A percentile compares a stretch with the other conserved stretches of the same genome.
Evolutionary conservation across 2,329 filamentous ascomycete species (phyloP).

Genomic region (Fusarium floridanum): DNA sequence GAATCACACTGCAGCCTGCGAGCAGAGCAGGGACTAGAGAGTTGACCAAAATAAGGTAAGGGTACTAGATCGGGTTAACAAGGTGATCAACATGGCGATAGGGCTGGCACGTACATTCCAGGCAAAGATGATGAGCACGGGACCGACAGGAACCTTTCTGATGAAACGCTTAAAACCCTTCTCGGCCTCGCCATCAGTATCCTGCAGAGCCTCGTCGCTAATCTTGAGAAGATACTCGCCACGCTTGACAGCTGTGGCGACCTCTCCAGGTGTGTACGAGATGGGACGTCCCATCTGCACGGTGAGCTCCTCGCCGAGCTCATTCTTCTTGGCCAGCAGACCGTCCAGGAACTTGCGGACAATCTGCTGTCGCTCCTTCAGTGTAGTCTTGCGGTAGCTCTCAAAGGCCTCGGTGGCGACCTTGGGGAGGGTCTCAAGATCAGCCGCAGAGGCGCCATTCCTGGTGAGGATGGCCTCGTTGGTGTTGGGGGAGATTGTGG

Average conservation of each 20-base stretch:
- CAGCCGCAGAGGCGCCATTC: conserved; percentile 77
- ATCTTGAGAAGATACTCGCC: conserved; percentile 89
- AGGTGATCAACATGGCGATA: background rate
- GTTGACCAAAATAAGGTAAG: conserved; percentile 93
- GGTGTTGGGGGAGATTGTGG: conserved; percentile 90
- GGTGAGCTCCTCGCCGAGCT: conserved; percentile 85
- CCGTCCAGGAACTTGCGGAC: conserved; percentile 83
- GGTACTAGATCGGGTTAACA: conserved; percentile 72
- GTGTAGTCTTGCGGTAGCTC: conserved; percentile 79
- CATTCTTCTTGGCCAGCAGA: conserved; percentile 79
- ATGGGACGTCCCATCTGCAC: conserved; percentile 97
- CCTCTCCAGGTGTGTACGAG: conserved; percentile 84
- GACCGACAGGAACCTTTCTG: conserved; percentile 87
- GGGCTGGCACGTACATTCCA: conserved; percentile 82
- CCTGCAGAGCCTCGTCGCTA: conserved; percentile 80
- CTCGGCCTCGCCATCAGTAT: conserved; percentile 86
- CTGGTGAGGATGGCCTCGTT: conserved; percentile 87
- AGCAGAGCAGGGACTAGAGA: conserved; percentile 92
- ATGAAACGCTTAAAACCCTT: conserved; percentile 92
- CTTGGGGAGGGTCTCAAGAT: conserved; percentile 79
- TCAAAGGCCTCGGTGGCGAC: conserved; percentile 81
- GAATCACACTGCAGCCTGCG: conserved; percentile 88
- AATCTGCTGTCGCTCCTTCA: conserved; percentile 82
- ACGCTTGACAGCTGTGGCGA: conserved; percentile 86
- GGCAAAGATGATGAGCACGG: conserved; percentile 89